phyloP scores from a whole-genome alignment of 345 rosid genomes.

The Alliaria petiolata region DNA sequence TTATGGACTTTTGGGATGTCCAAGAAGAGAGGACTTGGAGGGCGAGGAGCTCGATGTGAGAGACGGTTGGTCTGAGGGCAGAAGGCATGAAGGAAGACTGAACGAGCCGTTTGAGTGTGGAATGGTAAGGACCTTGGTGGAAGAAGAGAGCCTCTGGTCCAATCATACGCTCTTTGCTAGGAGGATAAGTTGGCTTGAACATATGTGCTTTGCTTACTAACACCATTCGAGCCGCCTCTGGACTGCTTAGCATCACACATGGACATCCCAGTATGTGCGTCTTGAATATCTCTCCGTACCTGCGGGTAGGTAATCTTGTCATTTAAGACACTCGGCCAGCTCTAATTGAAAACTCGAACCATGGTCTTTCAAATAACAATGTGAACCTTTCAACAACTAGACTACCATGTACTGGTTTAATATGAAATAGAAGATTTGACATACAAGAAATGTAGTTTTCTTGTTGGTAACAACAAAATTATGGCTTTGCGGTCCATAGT shows the following conservation, averaged over 20 bases:
- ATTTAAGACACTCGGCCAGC: background rate
- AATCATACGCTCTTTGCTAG: constrained; percentile 84
- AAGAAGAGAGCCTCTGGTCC: constrained; percentile 86
- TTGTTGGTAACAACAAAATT: background rate
- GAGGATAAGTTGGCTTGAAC: constrained; percentile 90
- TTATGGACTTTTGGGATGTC: constrained; percentile 47
- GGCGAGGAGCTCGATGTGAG: constrained; percentile 69
- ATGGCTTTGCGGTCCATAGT: background rate
- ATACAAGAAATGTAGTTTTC: background rate
- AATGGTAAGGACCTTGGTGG: constrained; percentile 83
- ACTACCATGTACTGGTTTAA: background rate
- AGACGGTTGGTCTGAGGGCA: constrained; percentile 57
- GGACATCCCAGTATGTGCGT: constrained; percentile 93
- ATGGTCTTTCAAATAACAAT: background rate
- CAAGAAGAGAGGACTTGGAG: constrained; percentile 51
- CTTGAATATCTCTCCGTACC: constrained; percentile 87
- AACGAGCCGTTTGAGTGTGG: constrained; percentile 64
- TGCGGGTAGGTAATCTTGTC: constrained; percentile 16
- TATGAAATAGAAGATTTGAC: background rate
- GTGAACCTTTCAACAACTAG: background rate
- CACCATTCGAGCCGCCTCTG: constrained; percentile 70
- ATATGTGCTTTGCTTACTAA: constrained; percentile 65
- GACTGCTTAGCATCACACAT: constrained; percentile 93
- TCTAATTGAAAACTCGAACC: background rate
- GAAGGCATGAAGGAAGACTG: constrained; percentile 72